Base-by-base conservation (phyloP, 192 early-diverging fungal genomes). In the Pecoramyces ruminantium region DNA sequence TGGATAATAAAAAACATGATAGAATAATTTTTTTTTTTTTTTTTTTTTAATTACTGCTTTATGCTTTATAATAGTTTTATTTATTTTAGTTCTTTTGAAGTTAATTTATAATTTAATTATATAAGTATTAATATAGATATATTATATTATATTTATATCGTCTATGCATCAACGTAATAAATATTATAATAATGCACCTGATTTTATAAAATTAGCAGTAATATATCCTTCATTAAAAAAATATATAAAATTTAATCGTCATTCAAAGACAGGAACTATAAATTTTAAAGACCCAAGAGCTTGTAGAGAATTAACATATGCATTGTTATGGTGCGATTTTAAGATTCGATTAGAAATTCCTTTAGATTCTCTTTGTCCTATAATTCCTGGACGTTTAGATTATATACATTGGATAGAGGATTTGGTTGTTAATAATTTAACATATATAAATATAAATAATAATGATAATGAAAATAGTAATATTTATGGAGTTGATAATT, bases 371-470 rank as follows among this genome's bases (percentile, higher is more conserved):
- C 84, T 94, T 18, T 91, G 92, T 83, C 93, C 93, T 18, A 85
- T 92, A 27, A 89, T 93, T 86, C 28, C 78, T 29, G 38, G 40
- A 77, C 58, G 92, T 77, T 83, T 94, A 28, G 93, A 93, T 77
- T 94, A 94, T 78, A 86, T 94, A 29, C 83, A 88, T 29, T 91
- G 88, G 90, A 86, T 93, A 0, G 89, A 93, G 78, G 91, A 93
- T 81, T 78, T 94, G 29, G 38, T 92, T 27, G 58, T 79, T 27
- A 80, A 86, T 13, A 83, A 82, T n/a, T n/a, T n/a, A n/a, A n/a
- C n/a, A n/a, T n/a, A 11, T 79, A 30, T 5, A 0, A 29, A 25
- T 17, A 38, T 77, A 25, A 78, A 34, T 67, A 29, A 17, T 6
- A 78, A 85, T 21, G 25, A 78, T 0, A 29, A 77, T 17, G 27